Conservation (phyloP, 2,329 filamentous ascomycete genomes). For the Trichoderma atrobrunneum region DNA sequence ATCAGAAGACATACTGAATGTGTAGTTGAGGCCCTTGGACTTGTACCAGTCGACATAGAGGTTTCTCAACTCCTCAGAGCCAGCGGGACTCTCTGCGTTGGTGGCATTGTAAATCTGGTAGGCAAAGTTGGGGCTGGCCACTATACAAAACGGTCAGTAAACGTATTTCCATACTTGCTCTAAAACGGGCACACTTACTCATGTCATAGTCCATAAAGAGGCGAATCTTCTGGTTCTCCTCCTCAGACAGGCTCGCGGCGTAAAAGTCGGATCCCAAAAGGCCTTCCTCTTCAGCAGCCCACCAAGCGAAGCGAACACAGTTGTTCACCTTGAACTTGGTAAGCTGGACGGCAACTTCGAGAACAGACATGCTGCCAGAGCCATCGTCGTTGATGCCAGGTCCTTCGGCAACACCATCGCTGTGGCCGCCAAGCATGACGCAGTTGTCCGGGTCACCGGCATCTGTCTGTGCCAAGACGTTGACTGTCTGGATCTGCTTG, state of each 20-base stretch:
- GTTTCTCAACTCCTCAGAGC: conserved; percentile 66
- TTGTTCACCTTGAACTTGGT: conserved; percentile 59
- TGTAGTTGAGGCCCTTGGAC: conserved; percentile 60
- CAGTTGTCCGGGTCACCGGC: conserved; percentile 60
- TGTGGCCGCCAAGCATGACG: conserved; percentile 64
- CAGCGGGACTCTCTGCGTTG: conserved; percentile 66
- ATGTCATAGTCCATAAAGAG: conserved; percentile 71
- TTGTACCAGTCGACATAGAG: conserved; percentile 68
- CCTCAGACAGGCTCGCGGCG: conserved; percentile 49
- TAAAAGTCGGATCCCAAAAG: conserved; percentile 64
- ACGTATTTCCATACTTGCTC: neutral
- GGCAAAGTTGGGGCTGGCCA: conserved; percentile 63
- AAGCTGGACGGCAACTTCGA: conserved; percentile 61
- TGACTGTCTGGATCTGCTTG: conserved; percentile 52
- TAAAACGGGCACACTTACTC: conserved; percentile 26
- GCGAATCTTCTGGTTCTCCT: conserved; percentile 62
- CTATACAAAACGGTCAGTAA: conserved; percentile 22
- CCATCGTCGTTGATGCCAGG: conserved; percentile 79
- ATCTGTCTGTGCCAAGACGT: conserved; percentile 61
- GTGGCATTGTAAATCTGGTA: conserved; percentile 71
- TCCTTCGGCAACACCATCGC: conserved; percentile 60
- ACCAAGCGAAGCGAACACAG: conserved; percentile 58
- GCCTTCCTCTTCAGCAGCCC: conserved; percentile 65
- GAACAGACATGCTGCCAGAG: conserved; percentile 60
- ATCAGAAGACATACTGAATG: conserved; percentile 43